A percentile compares a stretch with the other conserved stretches of the same genome.
Conservation (phyloP, 2,329 filamentous ascomycete species). For the Paracoccidioides lutzii region DNA sequence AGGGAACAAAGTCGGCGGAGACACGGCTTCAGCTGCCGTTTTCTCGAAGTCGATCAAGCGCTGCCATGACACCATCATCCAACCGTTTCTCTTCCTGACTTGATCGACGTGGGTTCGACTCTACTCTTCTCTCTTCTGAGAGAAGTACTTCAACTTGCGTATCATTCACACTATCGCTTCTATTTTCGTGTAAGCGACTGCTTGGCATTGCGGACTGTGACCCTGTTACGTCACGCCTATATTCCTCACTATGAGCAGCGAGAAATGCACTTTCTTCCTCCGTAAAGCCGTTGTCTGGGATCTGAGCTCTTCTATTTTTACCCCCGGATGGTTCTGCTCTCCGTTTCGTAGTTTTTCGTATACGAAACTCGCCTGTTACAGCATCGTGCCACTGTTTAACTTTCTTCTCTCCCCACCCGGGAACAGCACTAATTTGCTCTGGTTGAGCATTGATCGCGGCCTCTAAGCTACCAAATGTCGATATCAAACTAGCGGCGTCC, state of each 20-base stretch:
- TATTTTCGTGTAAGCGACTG: neutral
- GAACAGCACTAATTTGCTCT: constrained; percentile 72
- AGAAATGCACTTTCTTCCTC: constrained; percentile 20
- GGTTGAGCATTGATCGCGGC: constrained; percentile 77
- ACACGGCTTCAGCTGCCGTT: constrained; percentile 15
- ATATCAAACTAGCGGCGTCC: constrained; percentile 79
- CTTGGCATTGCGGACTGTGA: neutral
- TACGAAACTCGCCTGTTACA: constrained; percentile 73
- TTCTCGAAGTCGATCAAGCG: constrained; percentile 42
- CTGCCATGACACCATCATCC: constrained; percentile 46
- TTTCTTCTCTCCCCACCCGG: constrained; percentile 92
- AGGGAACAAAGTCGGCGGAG: neutral
- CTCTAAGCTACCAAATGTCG: constrained; percentile 78
- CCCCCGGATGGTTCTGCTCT: constrained; percentile 19
- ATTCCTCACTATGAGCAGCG: constrained; percentile 14
- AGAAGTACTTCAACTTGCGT: neutral
- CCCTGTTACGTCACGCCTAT: constrained; percentile 1
- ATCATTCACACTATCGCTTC: constrained; percentile 1
- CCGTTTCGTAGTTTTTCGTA: constrained; percentile 54
- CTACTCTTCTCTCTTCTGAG: neutral
- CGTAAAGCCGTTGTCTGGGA: neutral
- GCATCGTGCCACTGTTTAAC: constrained; percentile 72
- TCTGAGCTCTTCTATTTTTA: constrained; percentile 8
- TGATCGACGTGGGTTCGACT: neutral
- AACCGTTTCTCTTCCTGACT: constrained; percentile 25